Base-by-base conservation (phyloP, 176 grass and related monocot species). In the Hordeum marinum region DNA sequence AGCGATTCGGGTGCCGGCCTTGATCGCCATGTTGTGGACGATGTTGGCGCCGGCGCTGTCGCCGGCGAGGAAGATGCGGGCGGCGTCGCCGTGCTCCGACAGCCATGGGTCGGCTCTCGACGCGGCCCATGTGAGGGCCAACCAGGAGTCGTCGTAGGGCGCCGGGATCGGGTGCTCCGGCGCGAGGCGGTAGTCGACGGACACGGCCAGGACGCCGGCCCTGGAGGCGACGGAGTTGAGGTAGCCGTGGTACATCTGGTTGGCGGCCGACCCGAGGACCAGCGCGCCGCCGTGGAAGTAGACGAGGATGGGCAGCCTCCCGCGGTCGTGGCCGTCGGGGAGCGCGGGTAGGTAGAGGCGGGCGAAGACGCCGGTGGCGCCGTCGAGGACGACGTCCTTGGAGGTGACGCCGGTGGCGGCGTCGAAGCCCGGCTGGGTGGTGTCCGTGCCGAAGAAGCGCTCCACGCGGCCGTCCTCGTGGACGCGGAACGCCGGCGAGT, bases 171-270 rank as follows among this genome's bases (percentile, higher is more conserved):
- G 88, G 65, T 92, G 78, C 63, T 95, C 93, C 0, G 93, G 93
- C 13, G 83, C 93, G 11, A 92, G 90, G 24, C 88, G 85, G 81
- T 92, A 95, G 60, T 86, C 40, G 25, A 95, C 82, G 1, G 88
- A 92, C 61, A 95, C 80, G 21, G 69, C 80, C 2, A 95, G 14
- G 32, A 86, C 70, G 3, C 64, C 64, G 7, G 64, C 64, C 17
- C 18, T 10, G 31, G 64, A 9, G 7, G 0, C 64, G 64, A 68
- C 0, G 64, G 32, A 9, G 64, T 68, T 68, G 31, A 68, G 64
- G 64, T 68, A 68, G 15, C 15, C 9, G 64, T 68, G 64, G 32
- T 68, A 68, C 63, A 15, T 65, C 27, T 29, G 63, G 0, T 27
- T 34, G 0, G 27, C 27, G 25, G 63, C 63, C 14, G 63, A 65